These are phyloP conservation scores for Entonaema liquescens DNA, from an alignment of 495 filamentous ascomycete species.

Conservation along the genomic window DNA sequence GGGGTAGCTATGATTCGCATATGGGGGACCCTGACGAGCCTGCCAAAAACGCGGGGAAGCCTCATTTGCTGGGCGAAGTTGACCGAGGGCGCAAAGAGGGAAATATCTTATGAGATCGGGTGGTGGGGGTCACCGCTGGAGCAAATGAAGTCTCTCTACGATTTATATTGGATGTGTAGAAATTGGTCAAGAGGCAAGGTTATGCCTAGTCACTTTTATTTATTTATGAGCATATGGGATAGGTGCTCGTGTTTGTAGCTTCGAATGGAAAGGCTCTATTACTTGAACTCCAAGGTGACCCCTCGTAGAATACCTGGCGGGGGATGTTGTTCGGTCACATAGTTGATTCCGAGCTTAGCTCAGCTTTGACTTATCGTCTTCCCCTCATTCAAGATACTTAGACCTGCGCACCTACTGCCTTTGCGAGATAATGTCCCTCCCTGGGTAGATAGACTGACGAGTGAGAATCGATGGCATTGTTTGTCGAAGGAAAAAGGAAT, in stretches of 20 bases:
- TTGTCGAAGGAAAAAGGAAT: background rate
- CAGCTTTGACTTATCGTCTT: no score
- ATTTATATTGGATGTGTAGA: slow-evolving; percentile 1
- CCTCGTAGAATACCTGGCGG: no score
- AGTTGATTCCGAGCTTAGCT: no score
- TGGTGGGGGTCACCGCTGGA: slow-evolving; percentile 26
- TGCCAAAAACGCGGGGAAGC: slow-evolving; percentile 21
- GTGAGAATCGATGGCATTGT: background rate
- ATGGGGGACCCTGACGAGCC: background rate
- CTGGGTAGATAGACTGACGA: background rate
- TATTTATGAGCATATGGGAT: background rate
- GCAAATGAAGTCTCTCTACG: slow-evolving; percentile 4
- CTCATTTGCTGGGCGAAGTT: slow-evolving; percentile 12
- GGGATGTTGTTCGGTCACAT: no score
- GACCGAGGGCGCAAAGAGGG: slow-evolving; percentile 15
- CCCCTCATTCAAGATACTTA: no score
- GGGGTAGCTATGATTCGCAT: slow-evolving; percentile 22
- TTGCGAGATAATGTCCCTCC: no score
- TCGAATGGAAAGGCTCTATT: background rate
- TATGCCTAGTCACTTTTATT: background rate
- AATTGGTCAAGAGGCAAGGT: background rate
- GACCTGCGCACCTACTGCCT: no score
- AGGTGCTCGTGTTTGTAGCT: background rate
- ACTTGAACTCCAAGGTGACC: no score
- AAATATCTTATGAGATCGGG: slow-evolving; percentile 11